These are phyloP conservation scores for Omphalea diandra DNA, from an alignment of 441 rosid genomes.

Conservation along the genomic window DNA sequence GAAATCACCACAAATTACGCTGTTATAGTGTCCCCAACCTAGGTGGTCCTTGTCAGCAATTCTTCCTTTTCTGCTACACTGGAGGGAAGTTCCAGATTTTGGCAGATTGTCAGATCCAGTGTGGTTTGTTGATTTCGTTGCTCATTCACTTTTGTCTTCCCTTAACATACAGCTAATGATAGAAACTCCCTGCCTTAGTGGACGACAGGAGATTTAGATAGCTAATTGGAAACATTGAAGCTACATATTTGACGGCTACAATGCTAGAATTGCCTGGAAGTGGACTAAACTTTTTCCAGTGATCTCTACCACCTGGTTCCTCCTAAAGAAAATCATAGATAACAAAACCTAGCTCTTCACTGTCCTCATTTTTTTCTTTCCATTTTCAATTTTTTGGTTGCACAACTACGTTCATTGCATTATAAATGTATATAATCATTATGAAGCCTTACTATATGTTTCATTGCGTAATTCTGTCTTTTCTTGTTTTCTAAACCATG, in stretches of 20 bases:
- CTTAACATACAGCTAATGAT: neutral
- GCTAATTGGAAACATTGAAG: neutral
- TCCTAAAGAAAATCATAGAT: neutral
- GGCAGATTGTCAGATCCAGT: neutral
- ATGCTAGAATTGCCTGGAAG: neutral
- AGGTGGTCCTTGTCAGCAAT: neutral
- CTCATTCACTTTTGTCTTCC: neutral
- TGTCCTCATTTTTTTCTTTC: neutral
- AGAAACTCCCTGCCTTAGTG: neutral
- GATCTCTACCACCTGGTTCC: neutral
- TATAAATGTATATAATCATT: neutral
- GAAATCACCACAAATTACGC: no score
- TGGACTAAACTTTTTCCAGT: neutral
- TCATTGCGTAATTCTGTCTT: neutral
- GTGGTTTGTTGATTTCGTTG: neutral
- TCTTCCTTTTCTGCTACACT: neutral
- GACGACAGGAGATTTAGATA: neutral
- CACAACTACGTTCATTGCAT: neutral
- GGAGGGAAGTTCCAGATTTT: neutral
- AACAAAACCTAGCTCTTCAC: neutral
- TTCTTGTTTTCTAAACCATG: neutral
- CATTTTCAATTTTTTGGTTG: neutral
- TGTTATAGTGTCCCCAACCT: neutral
- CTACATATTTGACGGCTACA: neutral
- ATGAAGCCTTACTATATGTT: neutral